Evolutionary conservation across 2,329 filamentous ascomycete genomes (phyloP), one percentile per base, ranked within the genome.

Genomic region (Bipolaris cookei): DNA sequence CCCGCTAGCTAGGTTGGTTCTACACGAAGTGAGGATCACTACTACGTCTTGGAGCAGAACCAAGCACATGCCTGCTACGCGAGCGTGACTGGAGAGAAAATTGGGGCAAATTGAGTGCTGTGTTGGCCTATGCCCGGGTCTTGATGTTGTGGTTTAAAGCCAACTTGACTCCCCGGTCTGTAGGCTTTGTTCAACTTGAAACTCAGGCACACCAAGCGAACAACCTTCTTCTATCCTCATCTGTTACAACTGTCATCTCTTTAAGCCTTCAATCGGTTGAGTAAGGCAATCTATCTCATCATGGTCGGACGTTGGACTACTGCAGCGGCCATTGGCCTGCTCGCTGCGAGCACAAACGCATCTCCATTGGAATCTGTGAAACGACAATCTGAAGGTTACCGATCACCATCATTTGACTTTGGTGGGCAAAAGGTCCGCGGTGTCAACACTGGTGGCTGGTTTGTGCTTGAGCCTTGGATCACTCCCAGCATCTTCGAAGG

Each of bases 381-480:
- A 56, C 68, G 72, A 7, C 8, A 30, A 18, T 16, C n/a, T 3
- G 6, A n/a, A 10, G 42, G 42, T 6, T 32, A 18, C 25, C 6
- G 20, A 51, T 63, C 65, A 18, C 69, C 79, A 14, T 73, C 79
- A 32, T 87, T 87, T 63, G 73, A 83, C 65, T 87, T 84, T 72
- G 78, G 80, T 54, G 70, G 70, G 41, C 66, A 82, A 18, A 87
- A 85, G 66, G 82, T 88, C 39, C 83, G 85, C 11, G 87, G 87
- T 52, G 86, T 89, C 28, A 89, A 89, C 68, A 78, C 88, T 4
- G 86, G 87, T 51, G 87, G 87, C 30, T 88, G 86, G 85, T 82
- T 88, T 43, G 83, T 88, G 6, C 77, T 87, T 4, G 86, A 88
- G 74, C 85, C 85, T 14, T 87, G 84, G 84, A 87, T 88, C 51